A percentile compares a stretch with the other conserved stretches of the same genome.
Evolutionary conservation across 441 rosid species (phyloP).

Genomic region (Adansonia rubrostipa): DNA sequence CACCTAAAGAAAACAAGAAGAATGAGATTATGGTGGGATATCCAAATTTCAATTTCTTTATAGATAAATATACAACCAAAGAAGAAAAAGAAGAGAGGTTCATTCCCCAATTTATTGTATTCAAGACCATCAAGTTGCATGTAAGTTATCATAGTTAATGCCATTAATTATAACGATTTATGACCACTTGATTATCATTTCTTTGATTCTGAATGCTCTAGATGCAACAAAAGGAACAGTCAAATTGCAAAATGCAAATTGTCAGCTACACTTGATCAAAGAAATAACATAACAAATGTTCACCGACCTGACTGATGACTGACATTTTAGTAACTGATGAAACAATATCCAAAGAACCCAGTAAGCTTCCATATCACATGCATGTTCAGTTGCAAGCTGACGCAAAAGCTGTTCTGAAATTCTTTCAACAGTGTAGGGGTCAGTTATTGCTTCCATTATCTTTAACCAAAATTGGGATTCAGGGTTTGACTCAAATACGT

Average conservation of each 20-base stretch:
- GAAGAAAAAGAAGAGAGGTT: conserved; percentile 2
- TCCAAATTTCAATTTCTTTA: conserved; percentile 8
- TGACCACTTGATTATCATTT: neutral
- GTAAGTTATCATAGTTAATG: conserved; percentile 1
- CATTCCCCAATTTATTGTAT: conserved; percentile 10
- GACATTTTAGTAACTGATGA: conserved; percentile 48
- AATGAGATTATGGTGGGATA: neutral
- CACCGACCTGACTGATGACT: conserved; percentile 71
- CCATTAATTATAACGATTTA: neutral
- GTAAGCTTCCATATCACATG: conserved; percentile 80
- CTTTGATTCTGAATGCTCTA: conserved; percentile 19
- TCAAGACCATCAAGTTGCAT: conserved; percentile 10
- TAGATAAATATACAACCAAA: neutral
- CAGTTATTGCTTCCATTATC: conserved; percentile 73
- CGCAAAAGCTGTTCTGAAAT: conserved; percentile 79
- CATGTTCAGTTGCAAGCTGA: conserved; percentile 63
- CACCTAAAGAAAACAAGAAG: conserved; percentile 21
- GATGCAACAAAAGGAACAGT: conserved; percentile 14
- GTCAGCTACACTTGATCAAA: conserved; percentile 8
- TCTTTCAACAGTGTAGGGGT: conserved; percentile 76
- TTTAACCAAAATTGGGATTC: conserved; percentile 64
- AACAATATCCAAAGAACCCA: conserved; percentile 85
- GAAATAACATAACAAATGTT: conserved; percentile 22
- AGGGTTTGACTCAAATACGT: conserved; percentile 50
- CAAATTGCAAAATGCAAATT: neutral